phyloP scores from a whole-genome alignment of 352 stramenopile species.

The Phytophthora tubulina region DNA sequence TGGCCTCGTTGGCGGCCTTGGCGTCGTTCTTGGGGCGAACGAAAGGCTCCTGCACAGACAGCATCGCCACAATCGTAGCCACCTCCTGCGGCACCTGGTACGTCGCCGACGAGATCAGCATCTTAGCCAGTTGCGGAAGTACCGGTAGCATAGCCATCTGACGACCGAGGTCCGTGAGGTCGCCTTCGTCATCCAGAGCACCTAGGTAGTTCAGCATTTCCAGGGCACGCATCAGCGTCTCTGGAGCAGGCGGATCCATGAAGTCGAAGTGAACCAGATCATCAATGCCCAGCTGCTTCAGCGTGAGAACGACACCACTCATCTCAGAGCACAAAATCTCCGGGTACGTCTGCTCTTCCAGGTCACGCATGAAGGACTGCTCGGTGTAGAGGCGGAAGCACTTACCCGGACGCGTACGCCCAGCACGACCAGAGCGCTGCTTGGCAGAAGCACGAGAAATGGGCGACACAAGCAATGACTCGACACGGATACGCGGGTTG shows the following conservation, averaged over 20 bases:
- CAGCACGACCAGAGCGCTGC: conserved; percentile 94
- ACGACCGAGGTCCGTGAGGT: conserved; percentile 93
- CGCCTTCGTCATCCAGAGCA: conserved; percentile 97
- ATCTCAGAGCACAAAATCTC: conserved; percentile 98
- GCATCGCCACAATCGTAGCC: conserved; percentile 97
- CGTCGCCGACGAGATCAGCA: conserved; percentile 95
- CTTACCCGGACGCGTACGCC: conserved; percentile 93
- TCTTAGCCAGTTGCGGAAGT: conserved; percentile 98
- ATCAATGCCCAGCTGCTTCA: conserved; percentile 99
- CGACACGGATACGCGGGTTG: conserved; percentile 98
- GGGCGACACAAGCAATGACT: conserved; percentile 98
- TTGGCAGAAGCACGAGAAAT: conserved; percentile 97
- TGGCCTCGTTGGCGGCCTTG: conserved; percentile 97
- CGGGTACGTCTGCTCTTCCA: conserved; percentile 99
- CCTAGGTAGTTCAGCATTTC: conserved; percentile 99
- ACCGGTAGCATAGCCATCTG: conserved; percentile 98
- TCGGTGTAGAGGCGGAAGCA: conserved; percentile 99
- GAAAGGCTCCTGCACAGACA: conserved; percentile 95
- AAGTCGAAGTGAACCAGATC: conserved; percentile 99
- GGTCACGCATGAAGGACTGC: conserved; percentile 96
- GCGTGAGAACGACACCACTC: conserved; percentile 96
- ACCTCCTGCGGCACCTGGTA: conserved; percentile 98
- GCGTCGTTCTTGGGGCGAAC: conserved; percentile 96
- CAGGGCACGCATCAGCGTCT: conserved; percentile 98
- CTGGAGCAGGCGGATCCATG: conserved; percentile 98